phyloP scores from a whole-genome alignment of 179 eudicot species.

The Silene noctiflora region DNA sequence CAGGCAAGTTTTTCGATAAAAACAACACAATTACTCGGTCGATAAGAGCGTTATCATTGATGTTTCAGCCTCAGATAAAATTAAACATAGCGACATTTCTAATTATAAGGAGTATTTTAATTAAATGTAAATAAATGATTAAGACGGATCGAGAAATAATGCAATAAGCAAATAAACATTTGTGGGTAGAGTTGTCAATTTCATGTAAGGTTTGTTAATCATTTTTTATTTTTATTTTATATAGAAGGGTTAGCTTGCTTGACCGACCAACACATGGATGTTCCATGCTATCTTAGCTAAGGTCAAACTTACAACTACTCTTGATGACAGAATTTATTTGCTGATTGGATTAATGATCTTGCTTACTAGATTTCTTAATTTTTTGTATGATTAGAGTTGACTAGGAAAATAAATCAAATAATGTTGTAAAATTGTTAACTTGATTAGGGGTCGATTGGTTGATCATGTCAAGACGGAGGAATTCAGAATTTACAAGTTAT shows the following conservation, averaged over 20 bases:
- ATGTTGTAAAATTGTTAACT: too few relatives aligned
- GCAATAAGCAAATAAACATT: constrained; percentile 8
- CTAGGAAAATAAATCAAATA: too few relatives aligned
- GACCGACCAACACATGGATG: constrained; percentile 42
- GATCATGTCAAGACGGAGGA: not conserved
- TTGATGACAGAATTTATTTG: constrained; percentile 15
- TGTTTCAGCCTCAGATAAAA: too few relatives aligned
- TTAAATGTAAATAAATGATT: too few relatives aligned
- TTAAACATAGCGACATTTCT: too few relatives aligned
- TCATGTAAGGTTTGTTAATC: constrained; percentile 13
- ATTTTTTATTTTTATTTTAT: not conserved
- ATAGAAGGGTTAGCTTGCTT: constrained; percentile 21
- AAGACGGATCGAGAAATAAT: not conserved
- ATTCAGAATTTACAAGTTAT: too few relatives aligned
- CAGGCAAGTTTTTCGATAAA: too few relatives aligned
- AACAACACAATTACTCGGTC: too few relatives aligned
- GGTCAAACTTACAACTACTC: constrained; percentile 36
- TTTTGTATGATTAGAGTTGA: not conserved
- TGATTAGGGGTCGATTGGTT: not conserved
- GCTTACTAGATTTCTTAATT: constrained; percentile 19
- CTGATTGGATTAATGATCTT: constrained; percentile 22
- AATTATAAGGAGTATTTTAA: too few relatives aligned
- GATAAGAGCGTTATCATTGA: too few relatives aligned
- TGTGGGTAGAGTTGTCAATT: constrained; percentile 37
- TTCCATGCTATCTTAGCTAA: constrained; percentile 27